Base-by-base conservation (phyloP, 2,329 filamentous ascomycete species). In the Monosporascus cannonballus region DNA sequence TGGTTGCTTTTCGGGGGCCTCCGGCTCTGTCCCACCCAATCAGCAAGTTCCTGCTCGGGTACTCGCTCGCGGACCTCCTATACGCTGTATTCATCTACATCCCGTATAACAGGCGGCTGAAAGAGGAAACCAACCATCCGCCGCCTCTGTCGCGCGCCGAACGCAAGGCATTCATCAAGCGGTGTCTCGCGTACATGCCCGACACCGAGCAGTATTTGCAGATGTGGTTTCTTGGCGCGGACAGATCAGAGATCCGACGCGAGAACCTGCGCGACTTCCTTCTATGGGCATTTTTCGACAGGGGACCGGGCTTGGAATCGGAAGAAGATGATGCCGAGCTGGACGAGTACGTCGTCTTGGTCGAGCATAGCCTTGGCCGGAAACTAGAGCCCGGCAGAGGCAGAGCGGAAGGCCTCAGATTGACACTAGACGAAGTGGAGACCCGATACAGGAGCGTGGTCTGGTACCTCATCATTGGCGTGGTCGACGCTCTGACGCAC, bases 211-310 rank as follows among this genome's bases (percentile, higher is more conserved):
- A 67, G 22, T 89, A 86, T 61, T 58, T 90, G 42, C 73, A 71
- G 48, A 73, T 75, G 54, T 90, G 86, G 86, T 88, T 89, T 57
- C 72, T 83, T n/a, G 81, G 79, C 34, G 81, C 84, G 2, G 71
- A 77, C 9, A 53, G 73, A 1, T 65, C 72, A 18, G 81, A 85
- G 36, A 81, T 90, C 51, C 74, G 77, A 45, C 72, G 78, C n/a
- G 84, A 88, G n/a, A 87, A 89, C 60, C 68, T 89, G 50, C 77
- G 75, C 58, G 82, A 87, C 56, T 89, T 87, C 59, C 66, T 87
- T 22, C 72, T 79, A 8, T 90, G 86, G 86, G 84, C 81, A 1
- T 83, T 89, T 61, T 80, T 86, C 54, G 83, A 85, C 47, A 61
- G 60, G 27, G 56, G 51, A 60, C 59, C 54, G 20, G 65, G 41